phyloP scores from a whole-genome alignment of 306 rosid genomes.

The Carpinus fangiana region DNA sequence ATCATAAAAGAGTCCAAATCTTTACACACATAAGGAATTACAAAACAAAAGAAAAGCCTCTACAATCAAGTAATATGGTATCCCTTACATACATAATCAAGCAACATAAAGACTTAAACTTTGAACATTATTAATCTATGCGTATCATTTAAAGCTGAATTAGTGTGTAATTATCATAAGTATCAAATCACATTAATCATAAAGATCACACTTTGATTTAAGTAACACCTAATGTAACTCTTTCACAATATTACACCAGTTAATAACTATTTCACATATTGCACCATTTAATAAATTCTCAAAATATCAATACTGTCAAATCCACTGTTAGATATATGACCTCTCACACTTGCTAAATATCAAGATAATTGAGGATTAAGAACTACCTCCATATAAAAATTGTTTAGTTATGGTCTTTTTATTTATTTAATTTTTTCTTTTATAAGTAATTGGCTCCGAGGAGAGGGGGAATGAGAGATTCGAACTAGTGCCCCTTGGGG shows the following conservation, averaged over 20 bases:
- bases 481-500: neutral
- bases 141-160: neutral
- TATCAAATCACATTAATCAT: neutral
- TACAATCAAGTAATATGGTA: neutral
- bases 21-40: neutral
- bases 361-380: neutral
- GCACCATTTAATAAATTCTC: neutral
- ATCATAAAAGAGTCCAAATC: neutral
- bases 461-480: too few species aligned
- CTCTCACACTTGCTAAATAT: neutral
- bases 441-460: too few species aligned
- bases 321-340: neutral
- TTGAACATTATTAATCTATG: too few species aligned
- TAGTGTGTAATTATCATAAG: neutral
- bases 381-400: neutral
- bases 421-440: too few species aligned
- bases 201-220: neutral
- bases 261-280: neutral
- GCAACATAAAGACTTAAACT: neutral
- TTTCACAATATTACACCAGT: neutral
- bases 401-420: too few species aligned
- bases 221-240: neutral
- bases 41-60: neutral
- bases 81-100: neutral
- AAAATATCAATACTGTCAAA: neutral